Evolutionary conservation across 2,329 filamentous ascomycete genomes (phyloP), one percentile per base, ranked within the genome.

Genomic region (Zalaria obscura): DNA sequence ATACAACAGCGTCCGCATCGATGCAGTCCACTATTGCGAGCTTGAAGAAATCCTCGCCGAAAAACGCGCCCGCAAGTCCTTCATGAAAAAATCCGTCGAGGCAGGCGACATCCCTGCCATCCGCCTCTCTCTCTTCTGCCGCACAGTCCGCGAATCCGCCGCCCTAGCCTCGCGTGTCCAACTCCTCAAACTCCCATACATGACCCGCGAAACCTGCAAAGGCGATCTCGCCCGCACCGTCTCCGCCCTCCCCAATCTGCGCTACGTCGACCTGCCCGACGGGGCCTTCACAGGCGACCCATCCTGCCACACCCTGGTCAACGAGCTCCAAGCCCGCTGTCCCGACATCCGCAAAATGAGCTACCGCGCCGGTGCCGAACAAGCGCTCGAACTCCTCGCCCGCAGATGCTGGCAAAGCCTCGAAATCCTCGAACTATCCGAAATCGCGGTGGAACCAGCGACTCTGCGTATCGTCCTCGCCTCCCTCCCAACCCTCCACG

Each of bases 11-110:
- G 79, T 96, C 50, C 83, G 88, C 45, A 91, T 96, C 58, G 89
- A 96, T 58, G 76, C 83, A 11, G 88, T 95, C 28, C 89, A 96
- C 63, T 95, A 94, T 65, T 96, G 89, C 67, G 78, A 83, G 48
- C 80, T 83, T 52, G 89, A 96, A 62, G 80, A 83, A 45, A 69
- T 82, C 51, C 75, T 94, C 31, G 76, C 83, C 40, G 84, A 89
- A 52, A 78, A 75, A 59, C 81, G 88, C 47, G 86, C 83, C 58
- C 78, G 78, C 47, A 75, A 74, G 45, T 80, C 78, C 31, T 41
- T 46, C 40, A 76, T 78, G 53, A 80, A 56, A 43, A 47, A 43
- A 10, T 49, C 46, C 25, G 82, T 78, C 47, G 78, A 87, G 45
- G 80, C 84, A 5, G 78, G 88, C 53, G 86, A 95, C 60, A 77